A percentile compares a stretch with the other conserved stretches of the same genome.
Evolutionary conservation across 2,329 filamentous ascomycete species (phyloP).

Genomic region (Talaromyces funiculosus): DNA sequence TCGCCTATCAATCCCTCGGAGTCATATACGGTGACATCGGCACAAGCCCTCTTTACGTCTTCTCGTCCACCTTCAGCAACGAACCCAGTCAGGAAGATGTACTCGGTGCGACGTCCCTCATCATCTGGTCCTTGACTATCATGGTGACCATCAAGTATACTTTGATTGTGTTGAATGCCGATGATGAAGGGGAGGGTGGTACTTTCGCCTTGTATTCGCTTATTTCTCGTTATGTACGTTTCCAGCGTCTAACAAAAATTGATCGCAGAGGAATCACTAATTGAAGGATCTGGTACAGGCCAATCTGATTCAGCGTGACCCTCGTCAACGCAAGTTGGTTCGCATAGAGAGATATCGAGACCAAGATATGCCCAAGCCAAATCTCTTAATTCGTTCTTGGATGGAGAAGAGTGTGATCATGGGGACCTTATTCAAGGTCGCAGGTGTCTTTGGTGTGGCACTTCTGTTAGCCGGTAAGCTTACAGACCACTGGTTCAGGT

Average conservation of each 20-base stretch:
- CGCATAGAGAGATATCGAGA: conserved; percentile 44
- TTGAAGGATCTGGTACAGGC: conserved; percentile 27
- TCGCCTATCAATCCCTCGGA: conserved; percentile 52
- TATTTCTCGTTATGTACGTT: conserved; percentile 46
- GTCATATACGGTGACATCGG: conserved; percentile 58
- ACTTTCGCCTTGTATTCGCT: conserved; percentile 52
- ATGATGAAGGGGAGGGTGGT: conserved; percentile 55
- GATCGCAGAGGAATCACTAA: not conserved
- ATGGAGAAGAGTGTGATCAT: conserved; percentile 45
- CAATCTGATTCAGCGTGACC: conserved; percentile 50
- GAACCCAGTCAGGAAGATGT: conserved; percentile 44
- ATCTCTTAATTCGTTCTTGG: conserved; percentile 38
- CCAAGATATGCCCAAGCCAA: conserved; percentile 40
- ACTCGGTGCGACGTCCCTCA: conserved; percentile 49
- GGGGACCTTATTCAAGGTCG: conserved; percentile 45
- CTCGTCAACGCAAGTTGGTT: conserved; percentile 42
- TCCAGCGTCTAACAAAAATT: not conserved
- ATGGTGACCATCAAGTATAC: conserved; percentile 57
- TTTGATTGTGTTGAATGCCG: conserved; percentile 48
- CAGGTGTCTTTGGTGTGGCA: conserved; percentile 50
- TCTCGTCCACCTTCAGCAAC: conserved; percentile 48
- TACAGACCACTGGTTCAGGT: not conserved
- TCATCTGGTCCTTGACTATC: conserved; percentile 51
- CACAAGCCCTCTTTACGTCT: conserved; percentile 54
- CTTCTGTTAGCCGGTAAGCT: conserved; percentile 46